phyloP scores from a whole-genome alignment of 129 eudicot genomes.

The Centrapalus pauciflorus region DNA sequence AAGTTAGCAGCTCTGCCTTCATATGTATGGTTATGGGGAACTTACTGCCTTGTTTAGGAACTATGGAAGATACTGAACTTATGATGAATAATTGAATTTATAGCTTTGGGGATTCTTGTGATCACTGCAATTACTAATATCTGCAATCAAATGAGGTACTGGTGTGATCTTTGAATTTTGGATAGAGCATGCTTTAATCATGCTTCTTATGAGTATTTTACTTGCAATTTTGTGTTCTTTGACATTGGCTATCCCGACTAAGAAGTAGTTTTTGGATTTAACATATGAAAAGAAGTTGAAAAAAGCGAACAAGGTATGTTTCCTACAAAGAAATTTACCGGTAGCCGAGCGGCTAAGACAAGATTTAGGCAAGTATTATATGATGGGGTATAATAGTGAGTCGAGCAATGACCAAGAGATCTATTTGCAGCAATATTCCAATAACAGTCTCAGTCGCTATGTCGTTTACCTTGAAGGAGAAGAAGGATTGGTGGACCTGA shows the following conservation, averaged over 20 bases:
- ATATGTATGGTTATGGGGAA: constrained; percentile 62
- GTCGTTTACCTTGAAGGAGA: constrained; percentile 84
- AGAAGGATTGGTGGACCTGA: constrained; percentile 52
- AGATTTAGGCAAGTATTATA: constrained; percentile 43
- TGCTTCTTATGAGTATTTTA: constrained; percentile 50
- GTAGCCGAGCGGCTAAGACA: constrained; percentile 19
- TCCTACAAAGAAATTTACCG: background rate
- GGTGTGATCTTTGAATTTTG: constrained; percentile 43
- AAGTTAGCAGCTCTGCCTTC: constrained; percentile 57
- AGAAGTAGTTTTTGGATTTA: constrained; percentile 38
- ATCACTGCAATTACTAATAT: constrained; percentile 51
- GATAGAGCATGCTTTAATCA: constrained; percentile 31
- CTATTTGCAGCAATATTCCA: constrained; percentile 8
- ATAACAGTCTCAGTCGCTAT: constrained; percentile 29
- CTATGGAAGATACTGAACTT: constrained; percentile 57
- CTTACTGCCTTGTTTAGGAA: constrained; percentile 61
- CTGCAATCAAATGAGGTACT: constrained; percentile 50
- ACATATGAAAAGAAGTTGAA: constrained; percentile 40
- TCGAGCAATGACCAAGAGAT: constrained; percentile 17
- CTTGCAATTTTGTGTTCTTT: constrained; percentile 42
- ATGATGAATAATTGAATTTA: constrained; percentile 46
- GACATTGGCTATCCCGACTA: constrained; percentile 46
- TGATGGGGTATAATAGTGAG: constrained; percentile 44
- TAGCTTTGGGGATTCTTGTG: constrained; percentile 70
- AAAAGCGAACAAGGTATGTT: constrained; percentile 35